A percentile compares a stretch with the other conserved stretches of the same genome.
phyloP scores from a whole-genome alignment of 805 yeast genomes.

The Candida corydali region DNA sequence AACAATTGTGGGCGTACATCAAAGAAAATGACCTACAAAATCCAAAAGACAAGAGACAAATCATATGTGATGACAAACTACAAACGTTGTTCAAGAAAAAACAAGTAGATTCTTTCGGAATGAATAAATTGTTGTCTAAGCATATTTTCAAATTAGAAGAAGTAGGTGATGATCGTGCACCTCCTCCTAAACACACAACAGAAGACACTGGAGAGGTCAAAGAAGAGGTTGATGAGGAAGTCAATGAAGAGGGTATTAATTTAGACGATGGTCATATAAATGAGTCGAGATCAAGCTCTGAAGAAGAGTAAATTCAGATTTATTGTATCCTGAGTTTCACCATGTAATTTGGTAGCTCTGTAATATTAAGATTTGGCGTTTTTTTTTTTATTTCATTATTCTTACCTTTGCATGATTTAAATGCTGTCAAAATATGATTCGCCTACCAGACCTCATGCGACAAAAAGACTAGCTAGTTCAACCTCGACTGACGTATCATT shows the following conservation, averaged over 20 bases:
- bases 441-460: background rate
- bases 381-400: background rate
- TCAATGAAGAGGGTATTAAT: slow-evolving; percentile 5
- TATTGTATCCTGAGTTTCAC: too few species aligned
- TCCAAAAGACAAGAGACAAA: slow-evolving; percentile 60
- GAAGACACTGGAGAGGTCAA: slow-evolving; percentile 7
- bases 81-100: slow-evolving; percentile 54
- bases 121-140: slow-evolving; percentile 51
- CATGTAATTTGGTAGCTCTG: slow-evolving; percentile 4
- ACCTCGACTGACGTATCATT: slow-evolving; percentile 3
- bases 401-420: background rate
- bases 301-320: slow-evolving; percentile 2
- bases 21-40: slow-evolving; percentile 60
- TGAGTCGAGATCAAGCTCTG: slow-evolving; percentile 1
- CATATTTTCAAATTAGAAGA: slow-evolving; percentile 44
- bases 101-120: slow-evolving; percentile 49
- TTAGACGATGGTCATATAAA: background rate
- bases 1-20: slow-evolving; percentile 67
- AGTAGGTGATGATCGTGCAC: slow-evolving; percentile 3
- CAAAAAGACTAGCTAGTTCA: slow-evolving; percentile 2
- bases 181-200: background rate
- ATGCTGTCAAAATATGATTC: slow-evolving; percentile 3
- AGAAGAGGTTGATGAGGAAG: slow-evolving; percentile 9
- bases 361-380: background rate
- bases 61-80: slow-evolving; percentile 58